A percentile compares a stretch with the other conserved stretches of the same genome.
Evolutionary conservation across 345 rosid species (phyloP).

Genomic region (Bruguiera parviflora): DNA sequence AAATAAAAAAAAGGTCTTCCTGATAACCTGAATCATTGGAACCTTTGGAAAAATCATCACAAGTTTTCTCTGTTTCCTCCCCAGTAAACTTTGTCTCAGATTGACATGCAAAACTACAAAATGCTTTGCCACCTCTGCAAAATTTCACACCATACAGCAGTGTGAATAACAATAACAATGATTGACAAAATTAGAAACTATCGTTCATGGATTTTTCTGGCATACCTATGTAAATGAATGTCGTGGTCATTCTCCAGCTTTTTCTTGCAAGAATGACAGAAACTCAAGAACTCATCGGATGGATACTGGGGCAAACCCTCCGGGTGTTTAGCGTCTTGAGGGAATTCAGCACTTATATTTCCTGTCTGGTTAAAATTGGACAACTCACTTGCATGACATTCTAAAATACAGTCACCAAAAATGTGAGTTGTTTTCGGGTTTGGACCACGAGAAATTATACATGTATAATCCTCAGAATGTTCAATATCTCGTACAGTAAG

Average conservation of each 20-base stretch:
- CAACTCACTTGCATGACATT: constrained; percentile 43
- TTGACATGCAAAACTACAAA: constrained; percentile 34
- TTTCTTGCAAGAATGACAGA: constrained; percentile 41
- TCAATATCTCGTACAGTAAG: constrained; percentile 51
- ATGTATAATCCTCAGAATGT: constrained; percentile 67
- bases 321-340: constrained; percentile 15
- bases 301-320: constrained; percentile 13
- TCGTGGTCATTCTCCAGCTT: constrained; percentile 27
- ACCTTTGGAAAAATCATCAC: constrained; percentile 20
- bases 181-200: background rate
- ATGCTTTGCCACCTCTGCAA: constrained; percentile 35
- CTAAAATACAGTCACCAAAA: constrained; percentile 53
- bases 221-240: constrained; percentile 38
- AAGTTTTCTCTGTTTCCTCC: constrained; percentile 28
- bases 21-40: constrained; percentile 35
- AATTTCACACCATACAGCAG: constrained; percentile 9
- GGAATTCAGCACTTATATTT: constrained; percentile 23
- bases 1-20: constrained; percentile 34
- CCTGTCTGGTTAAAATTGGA: constrained; percentile 28
- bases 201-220: background rate
- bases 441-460: constrained; percentile 64
- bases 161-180: background rate
- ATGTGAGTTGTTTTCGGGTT: constrained; percentile 59
- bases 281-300: constrained; percentile 26
- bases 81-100: constrained; percentile 32